Conservation (phyloP, 73 alveolate genomes). For the Tetrahymena elliotti region DNA sequence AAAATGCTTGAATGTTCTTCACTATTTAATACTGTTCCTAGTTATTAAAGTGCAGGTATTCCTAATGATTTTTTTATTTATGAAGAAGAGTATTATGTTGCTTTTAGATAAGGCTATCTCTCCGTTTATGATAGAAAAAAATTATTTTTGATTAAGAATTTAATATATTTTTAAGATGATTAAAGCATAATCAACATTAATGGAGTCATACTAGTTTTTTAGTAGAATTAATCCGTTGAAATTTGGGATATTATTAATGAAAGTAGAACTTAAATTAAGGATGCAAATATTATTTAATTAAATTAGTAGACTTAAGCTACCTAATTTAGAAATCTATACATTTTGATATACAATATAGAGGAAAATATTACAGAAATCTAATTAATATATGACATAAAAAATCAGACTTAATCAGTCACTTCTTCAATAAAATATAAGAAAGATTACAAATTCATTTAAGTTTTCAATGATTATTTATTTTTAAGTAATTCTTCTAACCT, state of each 20-base stretch:
- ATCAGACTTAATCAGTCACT: not conserved
- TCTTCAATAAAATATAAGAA: not conserved
- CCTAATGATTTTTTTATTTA: not conserved
- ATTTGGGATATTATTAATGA: not conserved
- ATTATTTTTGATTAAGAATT: too few species aligned
- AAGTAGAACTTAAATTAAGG: not conserved
- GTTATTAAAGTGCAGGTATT: not conserved
- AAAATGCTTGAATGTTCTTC: not conserved
- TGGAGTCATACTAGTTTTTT: not conserved
- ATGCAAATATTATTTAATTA: too few species aligned
- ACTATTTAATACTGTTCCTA: not conserved
- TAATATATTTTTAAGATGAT: not conserved
- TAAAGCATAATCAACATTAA: too few species aligned
- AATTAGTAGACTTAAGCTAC: not conserved
- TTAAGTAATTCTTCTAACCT: not conserved
- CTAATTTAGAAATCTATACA: too few species aligned
- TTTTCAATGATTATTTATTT: not conserved
- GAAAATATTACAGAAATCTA: not conserved
- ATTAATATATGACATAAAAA: too few species aligned
- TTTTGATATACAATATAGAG: not conserved
- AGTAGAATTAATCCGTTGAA: too few species aligned
- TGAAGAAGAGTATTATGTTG: not conserved
- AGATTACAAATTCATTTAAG: too few species aligned
- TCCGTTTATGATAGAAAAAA: not conserved
- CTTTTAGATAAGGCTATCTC: not conserved